Conservation (phyloP, 768 basidiomycete genomes). For the Psilocybe subaeruginosa region DNA sequence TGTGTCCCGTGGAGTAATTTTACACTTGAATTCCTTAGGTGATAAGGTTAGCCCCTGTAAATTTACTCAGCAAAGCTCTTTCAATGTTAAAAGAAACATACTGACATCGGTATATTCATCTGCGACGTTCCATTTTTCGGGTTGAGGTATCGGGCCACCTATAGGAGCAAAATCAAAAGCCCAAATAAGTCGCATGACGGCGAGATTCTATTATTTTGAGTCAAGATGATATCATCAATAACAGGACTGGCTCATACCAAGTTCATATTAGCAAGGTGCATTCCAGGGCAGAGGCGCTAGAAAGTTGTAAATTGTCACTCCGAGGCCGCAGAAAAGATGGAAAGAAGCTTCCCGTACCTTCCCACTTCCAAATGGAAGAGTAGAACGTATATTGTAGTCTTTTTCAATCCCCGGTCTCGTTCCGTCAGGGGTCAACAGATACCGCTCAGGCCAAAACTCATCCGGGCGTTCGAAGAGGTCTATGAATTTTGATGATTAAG, state of each 20-base stretch:
- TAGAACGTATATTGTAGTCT: background rate
- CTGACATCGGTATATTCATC: background rate
- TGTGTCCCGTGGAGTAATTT: too few species aligned
- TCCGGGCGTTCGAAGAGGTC: background rate
- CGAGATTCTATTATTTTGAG: background rate
- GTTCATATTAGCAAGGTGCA: background rate
- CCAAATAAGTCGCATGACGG: background rate
- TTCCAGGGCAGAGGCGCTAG: background rate
- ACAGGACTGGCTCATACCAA: background rate
- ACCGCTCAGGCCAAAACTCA: background rate
- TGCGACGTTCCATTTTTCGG: background rate
- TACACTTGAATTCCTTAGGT: background rate
- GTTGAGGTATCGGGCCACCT: background rate
- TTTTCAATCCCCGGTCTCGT: background rate
- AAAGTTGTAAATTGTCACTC: background rate
- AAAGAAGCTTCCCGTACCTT: background rate
- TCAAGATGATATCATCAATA: too few species aligned
- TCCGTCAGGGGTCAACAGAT: background rate
- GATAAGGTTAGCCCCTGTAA: background rate
- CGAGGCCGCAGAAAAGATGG: background rate
- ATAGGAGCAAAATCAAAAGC: background rate
- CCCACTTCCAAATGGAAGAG: background rate
- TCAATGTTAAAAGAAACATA: background rate
- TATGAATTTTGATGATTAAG: background rate
- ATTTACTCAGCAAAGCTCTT: background rate